Conservation (phyloP, 495 filamentous ascomycete species). For the Glutinoglossum americanum region DNA sequence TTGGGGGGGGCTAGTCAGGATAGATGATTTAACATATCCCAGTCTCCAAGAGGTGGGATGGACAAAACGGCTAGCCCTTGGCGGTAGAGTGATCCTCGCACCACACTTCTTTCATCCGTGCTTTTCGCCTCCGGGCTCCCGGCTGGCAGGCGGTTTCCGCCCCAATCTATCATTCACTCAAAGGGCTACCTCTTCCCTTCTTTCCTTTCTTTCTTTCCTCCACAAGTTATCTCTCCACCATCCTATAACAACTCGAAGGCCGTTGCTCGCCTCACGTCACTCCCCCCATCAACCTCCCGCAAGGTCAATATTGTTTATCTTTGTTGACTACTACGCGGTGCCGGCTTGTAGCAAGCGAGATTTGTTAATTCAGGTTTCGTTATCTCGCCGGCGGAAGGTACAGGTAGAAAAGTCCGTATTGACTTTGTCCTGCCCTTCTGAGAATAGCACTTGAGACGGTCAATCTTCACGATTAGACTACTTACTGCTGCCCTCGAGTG, state of each 20-base stretch:
- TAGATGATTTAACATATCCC: not conserved
- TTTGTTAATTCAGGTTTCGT: constrained; percentile 1
- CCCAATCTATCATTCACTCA: not conserved
- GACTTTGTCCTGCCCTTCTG: constrained; percentile 3
- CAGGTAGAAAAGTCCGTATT: constrained; percentile 1
- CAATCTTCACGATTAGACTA: not conserved
- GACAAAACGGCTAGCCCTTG: no score
- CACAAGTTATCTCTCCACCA: not conserved
- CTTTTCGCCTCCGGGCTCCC: not conserved
- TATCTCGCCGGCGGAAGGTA: not conserved
- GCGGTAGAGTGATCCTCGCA: no score
- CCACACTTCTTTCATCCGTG: not conserved
- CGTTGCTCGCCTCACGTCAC: not conserved
- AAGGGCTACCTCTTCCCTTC: not conserved
- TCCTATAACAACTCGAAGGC: not conserved
- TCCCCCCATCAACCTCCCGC: not conserved
- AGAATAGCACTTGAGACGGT: not conserved
- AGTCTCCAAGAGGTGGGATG: no score
- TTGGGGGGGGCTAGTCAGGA: not conserved
- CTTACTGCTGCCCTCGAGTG: not conserved
- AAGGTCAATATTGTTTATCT: not conserved
- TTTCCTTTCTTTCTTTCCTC: not conserved
- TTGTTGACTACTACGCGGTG: constrained; percentile 1
- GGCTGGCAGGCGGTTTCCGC: not conserved
- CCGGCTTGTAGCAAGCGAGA: constrained; percentile 1